Evolutionary conservation across 345 rosid species (phyloP).

Genomic region (Crucihimalaya himalaica): DNA sequence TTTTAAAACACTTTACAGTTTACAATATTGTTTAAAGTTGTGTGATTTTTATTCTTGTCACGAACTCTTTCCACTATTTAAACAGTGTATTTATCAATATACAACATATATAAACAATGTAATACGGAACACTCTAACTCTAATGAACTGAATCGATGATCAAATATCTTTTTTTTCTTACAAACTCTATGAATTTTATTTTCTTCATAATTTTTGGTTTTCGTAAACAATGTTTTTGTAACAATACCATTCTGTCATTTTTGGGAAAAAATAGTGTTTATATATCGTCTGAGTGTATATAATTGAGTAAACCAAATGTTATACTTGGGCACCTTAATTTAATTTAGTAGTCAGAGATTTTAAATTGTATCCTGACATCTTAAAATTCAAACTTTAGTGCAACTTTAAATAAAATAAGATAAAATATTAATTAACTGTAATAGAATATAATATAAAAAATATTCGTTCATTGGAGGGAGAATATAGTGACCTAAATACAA

Average conservation of each 20-base stretch:
- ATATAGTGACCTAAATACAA: constrained; percentile 11
- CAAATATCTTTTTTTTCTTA: neutral
- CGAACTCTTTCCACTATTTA: neutral
- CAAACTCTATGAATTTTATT: neutral
- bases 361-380: constrained; percentile 21
- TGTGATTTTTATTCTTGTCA: neutral
- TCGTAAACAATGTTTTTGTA: neutral
- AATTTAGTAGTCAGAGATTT: constrained; percentile 12
- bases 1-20: neutral
- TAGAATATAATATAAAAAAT: neutral
- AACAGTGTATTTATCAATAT: no score
- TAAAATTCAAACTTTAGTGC: constrained; percentile 7
- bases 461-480: neutral
- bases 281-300: neutral
- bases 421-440: neutral
- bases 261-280: neutral
- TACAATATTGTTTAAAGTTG: neutral
- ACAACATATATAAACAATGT: neutral
- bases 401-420: neutral
- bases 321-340: neutral
- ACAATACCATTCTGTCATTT: neutral
- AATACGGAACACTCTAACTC: neutral
- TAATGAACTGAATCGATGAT: neutral
- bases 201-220: neutral
- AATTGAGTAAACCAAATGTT: neutral